phyloP scores from a whole-genome alignment of 2,329 filamentous ascomycete genomes.

The Ophiostoma sp. region DNA sequence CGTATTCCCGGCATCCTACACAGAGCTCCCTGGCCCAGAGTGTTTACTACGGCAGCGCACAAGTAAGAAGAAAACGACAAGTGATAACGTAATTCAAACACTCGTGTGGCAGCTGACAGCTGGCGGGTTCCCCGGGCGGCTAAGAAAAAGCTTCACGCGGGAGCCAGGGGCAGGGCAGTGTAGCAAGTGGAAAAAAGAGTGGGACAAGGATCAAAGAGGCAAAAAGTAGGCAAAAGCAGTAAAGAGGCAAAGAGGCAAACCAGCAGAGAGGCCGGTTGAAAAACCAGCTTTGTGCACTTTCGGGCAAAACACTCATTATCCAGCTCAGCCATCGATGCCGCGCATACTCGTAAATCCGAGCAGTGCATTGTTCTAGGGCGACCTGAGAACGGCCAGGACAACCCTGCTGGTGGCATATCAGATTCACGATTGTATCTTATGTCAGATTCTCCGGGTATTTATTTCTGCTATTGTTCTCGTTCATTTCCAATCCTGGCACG shows the following conservation, averaged over 20 bases:
- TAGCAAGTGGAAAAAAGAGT: background rate
- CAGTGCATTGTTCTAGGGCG: background rate
- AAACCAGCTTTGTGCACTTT: background rate
- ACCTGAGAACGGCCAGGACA: background rate
- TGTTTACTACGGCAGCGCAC: no score
- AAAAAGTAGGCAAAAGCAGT: background rate
- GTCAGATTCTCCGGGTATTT: no score
- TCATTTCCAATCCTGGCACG: no score
- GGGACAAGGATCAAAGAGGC: no score
- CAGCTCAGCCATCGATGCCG: conserved; percentile 1
- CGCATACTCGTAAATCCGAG: background rate
- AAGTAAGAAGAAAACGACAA: no score
- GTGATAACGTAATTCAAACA: no score
- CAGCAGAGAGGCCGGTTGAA: background rate
- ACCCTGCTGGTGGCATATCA: no score
- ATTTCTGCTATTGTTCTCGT: no score
- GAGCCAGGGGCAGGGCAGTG: conserved; percentile 10
- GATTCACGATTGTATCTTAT: no score
- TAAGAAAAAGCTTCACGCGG: conserved; percentile 10
- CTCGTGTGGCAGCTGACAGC: background rate
- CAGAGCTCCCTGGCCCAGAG: no score
- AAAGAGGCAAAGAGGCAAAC: background rate
- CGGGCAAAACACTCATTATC: background rate
- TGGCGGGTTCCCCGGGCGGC: conserved; percentile 3
- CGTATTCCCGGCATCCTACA: no score